These are phyloP conservation scores for Casuarina glauca DNA, from an alignment of 306 rosid genomes.

Conservation along the genomic window DNA sequence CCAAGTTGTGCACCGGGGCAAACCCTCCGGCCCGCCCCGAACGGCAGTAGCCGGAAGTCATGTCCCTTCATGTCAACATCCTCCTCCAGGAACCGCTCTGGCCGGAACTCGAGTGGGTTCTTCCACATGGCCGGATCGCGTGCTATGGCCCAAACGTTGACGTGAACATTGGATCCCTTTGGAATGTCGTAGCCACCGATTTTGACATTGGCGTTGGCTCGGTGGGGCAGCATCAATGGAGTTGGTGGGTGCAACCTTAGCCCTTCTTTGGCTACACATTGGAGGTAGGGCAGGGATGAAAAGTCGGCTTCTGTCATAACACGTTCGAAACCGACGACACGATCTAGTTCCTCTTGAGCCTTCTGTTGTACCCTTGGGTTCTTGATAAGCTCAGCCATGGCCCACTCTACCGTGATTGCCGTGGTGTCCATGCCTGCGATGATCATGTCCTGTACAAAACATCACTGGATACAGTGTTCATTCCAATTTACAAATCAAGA, in stretches of 20 bases:
- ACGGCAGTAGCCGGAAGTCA: conserved; percentile 70
- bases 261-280: conserved; percentile 76
- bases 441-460: conserved; percentile 66
- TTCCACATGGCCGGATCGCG: conserved; percentile 77
- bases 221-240: conserved; percentile 91
- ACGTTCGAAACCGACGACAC: conserved; percentile 63
- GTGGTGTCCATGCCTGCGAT: conserved; percentile 92
- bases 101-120: conserved; percentile 63
- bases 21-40: conserved; percentile 81
- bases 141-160: conserved; percentile 85
- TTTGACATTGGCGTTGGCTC: conserved; percentile 66
- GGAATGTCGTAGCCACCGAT: conserved; percentile 87
- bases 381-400: conserved; percentile 75
- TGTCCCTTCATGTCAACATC: conserved; percentile 96
- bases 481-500: too few species aligned
- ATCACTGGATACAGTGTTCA: not conserved
- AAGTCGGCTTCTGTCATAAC: conserved; percentile 62
- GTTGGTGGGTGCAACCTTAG: conserved; percentile 89
- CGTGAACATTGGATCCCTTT: conserved; percentile 80
- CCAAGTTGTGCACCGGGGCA: conserved; percentile 93
- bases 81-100: conserved; percentile 80
- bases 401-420: conserved; percentile 77
- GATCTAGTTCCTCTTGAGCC: conserved; percentile 81
- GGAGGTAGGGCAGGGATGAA: conserved; percentile 71
- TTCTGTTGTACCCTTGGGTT: conserved; percentile 82